Evolutionary conservation across 768 basidiomycete species (phyloP).

Genomic region (Lactifluus piperatus): DNA sequence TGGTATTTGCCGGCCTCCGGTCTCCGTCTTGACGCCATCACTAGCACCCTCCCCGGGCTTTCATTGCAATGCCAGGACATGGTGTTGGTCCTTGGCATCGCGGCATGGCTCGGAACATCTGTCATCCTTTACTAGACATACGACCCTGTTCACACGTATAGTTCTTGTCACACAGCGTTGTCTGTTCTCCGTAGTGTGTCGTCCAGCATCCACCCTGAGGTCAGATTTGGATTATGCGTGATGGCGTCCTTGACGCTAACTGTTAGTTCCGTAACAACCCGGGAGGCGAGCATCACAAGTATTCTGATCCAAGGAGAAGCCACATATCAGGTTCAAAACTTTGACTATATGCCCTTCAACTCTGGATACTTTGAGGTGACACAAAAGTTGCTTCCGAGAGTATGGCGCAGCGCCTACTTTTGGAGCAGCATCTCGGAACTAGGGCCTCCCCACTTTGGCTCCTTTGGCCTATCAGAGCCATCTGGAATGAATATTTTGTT

Average conservation of each 20-base stretch:
- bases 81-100: neutral
- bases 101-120: neutral
- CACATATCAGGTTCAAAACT: no score
- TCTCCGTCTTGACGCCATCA: neutral
- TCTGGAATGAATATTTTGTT: neutral
- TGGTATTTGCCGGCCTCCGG: neutral
- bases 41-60: neutral
- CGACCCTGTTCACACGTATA: neutral
- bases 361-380: neutral
- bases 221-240: neutral
- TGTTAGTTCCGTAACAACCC: neutral
- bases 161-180: neutral
- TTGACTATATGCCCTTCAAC: neutral
- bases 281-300: neutral
- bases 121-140: constrained; percentile 3
- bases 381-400: neutral
- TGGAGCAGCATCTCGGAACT: neutral
- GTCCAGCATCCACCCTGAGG: neutral
- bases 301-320: neutral
- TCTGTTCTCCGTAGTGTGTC: neutral
- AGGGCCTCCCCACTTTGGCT: neutral
- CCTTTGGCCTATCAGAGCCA: neutral
- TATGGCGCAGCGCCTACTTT: neutral
- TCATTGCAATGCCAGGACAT: neutral
- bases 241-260: neutral